Evolutionary conservation across 176 grass and related monocot species (phyloP).

Genomic region (Aegilops speltoides): DNA sequence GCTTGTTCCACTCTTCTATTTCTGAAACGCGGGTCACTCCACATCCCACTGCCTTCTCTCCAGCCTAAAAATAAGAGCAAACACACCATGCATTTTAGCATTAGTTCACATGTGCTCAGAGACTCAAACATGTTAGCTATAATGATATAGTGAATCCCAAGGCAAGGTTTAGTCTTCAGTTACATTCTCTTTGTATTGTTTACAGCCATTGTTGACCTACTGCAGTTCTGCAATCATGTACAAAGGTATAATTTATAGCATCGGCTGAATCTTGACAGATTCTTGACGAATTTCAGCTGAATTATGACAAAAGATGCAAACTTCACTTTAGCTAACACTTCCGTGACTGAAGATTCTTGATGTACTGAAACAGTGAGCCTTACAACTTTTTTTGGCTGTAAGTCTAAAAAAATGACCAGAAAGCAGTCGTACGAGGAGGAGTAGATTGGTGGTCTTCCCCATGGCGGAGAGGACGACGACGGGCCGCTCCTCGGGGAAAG

Average conservation of each 20-base stretch:
- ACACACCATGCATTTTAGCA: background rate
- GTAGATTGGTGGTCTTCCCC: constrained; percentile 91
- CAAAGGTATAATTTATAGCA: background rate
- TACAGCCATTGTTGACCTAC: background rate
- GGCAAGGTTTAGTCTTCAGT: background rate
- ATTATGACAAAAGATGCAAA: background rate
- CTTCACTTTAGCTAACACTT: background rate
- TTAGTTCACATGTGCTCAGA: background rate
- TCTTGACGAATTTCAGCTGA: background rate
- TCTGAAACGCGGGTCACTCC: constrained; percentile 62
- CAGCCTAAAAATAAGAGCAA: constrained; percentile 54
- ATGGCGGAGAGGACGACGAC: constrained; percentile 94
- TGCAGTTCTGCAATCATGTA: background rate
- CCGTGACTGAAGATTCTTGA: constrained; percentile 19
- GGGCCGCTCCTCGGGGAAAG: constrained; percentile 85
- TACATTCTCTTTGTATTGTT: background rate
- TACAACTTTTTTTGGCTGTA: background rate
- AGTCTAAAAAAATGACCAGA: background rate
- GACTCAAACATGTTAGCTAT: background rate
- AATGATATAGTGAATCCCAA: background rate
- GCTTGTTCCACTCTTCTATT: constrained; percentile 63
- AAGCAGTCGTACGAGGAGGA: constrained; percentile 50
- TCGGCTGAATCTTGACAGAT: background rate
- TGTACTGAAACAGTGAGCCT: constrained; percentile 16
- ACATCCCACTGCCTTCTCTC: constrained; percentile 83